Evolutionary conservation across 306 rosid genomes (phyloP).

Genomic region (Corylus americana): DNA sequence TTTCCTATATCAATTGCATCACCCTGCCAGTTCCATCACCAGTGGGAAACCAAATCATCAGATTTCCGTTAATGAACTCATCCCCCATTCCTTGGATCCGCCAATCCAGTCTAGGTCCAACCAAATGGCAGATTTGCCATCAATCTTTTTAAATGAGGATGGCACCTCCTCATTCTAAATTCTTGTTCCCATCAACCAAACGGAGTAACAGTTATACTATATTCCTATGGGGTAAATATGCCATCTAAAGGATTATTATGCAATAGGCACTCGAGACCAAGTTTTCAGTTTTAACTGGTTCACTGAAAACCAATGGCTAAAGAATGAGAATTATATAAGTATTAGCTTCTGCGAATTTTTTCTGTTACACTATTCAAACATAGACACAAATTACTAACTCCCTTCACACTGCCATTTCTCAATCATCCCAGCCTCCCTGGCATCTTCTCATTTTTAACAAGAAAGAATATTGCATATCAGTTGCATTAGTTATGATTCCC

Average conservation of each 20-base stretch:
- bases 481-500: background rate
- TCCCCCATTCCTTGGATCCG: background rate
- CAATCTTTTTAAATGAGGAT: background rate
- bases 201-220: too few relatives aligned
- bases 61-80: background rate
- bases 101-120: background rate
- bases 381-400: background rate
- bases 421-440: background rate
- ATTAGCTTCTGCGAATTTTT: background rate
- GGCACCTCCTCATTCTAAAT: background rate
- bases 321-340: background rate
- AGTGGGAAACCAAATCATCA: background rate
- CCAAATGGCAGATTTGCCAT: background rate
- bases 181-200: background rate
- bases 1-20: background rate
- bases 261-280: background rate
- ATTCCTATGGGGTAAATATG: background rate
- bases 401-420: background rate
- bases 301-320: background rate
- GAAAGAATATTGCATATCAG: background rate
- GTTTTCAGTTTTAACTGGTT: background rate
- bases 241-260: background rate
- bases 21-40: background rate
- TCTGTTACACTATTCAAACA: background rate
- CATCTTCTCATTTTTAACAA: background rate